phyloP scores from a whole-genome alignment of 139 green algal genomes.

The Coelastrella sp. region DNA sequence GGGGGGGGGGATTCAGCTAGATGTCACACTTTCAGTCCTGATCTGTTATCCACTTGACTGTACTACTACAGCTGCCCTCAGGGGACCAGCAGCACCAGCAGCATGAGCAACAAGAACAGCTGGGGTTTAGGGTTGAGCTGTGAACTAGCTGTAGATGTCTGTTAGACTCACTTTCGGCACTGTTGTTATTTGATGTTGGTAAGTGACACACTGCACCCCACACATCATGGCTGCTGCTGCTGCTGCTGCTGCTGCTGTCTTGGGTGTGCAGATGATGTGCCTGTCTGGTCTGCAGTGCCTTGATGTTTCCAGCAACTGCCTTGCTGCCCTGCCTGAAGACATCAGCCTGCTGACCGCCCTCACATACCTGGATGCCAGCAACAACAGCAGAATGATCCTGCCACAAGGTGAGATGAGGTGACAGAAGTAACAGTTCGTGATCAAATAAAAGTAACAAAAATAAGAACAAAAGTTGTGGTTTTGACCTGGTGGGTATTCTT shows the following conservation, averaged over 20 bases:
- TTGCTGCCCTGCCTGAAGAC: constrained; percentile 23
- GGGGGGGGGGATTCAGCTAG: neutral
- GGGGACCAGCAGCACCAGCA: too few species aligned
- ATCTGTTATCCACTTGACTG: too few species aligned
- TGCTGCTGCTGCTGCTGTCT: neutral
- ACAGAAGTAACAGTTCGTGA: neutral
- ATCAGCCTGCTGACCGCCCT: constrained; percentile 13
- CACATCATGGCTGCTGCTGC: neutral
- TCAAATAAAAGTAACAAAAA: too few species aligned
- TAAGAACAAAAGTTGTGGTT: too few species aligned
- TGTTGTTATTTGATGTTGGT: too few species aligned
- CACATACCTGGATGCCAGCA: constrained; percentile 42
- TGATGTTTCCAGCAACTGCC: constrained; percentile 45
- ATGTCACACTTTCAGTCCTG: too few species aligned
- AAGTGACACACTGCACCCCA: neutral
- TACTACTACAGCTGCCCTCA: too few species aligned
- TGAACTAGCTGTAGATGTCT: too few species aligned
- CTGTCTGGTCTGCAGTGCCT: constrained; percentile 30
- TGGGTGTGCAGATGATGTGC: neutral
- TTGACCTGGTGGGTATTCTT: too few species aligned
- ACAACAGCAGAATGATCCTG: constrained; percentile 40
- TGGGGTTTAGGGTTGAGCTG: too few species aligned
- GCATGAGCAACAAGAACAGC: too few species aligned
- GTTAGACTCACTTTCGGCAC: too few species aligned
- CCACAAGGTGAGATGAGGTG: neutral